Evolutionary conservation across 2,329 filamentous ascomycete species (phyloP), one percentile per base, ranked within the genome.

Genomic region (Polychaeton citri): DNA sequence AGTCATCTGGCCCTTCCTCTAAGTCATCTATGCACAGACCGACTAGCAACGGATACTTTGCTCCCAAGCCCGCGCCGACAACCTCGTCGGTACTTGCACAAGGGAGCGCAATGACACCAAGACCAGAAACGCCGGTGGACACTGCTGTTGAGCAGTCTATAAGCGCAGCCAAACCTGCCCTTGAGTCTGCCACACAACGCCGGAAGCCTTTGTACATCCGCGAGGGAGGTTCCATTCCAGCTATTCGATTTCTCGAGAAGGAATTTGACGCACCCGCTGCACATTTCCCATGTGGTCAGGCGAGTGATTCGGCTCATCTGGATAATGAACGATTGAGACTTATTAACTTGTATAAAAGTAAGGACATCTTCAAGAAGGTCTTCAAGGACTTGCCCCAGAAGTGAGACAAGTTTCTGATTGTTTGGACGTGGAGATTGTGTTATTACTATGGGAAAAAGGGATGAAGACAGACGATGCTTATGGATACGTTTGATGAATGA

Each of bases 191-290:
- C 2, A 41, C 37, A 9, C 40, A 43, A 18, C 43, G 50, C 3
- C 44, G 46, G 6, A 81, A 78, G 48, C 88, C 87, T 0, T 67
- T 98, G 3, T 96, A 93, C 55, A 98, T 98, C 47, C 75, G 90
- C 7, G 90, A 98, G 60, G 90, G 90, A 9, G 90, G 90, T 4
- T 92, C 82, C 0, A 98, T 98, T 47, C 90, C 90, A 0, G 84
- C 84, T 0, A 96, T 96, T 38, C 69, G 90, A 5, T 96, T 96
- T 53, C 56, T 96, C 24, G 88, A 96, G 58, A 94, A 94, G 62
- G 85, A 93, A 50, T 95, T 96, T 53, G 71, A 72, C 2, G 90
- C 90, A 0, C 86, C 87, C 0, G 88, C 90, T 0, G 88, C 88
- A 1, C 87, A 96, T 58, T 62, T 98, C 21, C 92, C 90, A 0